These are phyloP conservation scores for Penicillium sp. DNA, from an alignment of 2,329 filamentous ascomycete species.

Conservation along the genomic window DNA sequence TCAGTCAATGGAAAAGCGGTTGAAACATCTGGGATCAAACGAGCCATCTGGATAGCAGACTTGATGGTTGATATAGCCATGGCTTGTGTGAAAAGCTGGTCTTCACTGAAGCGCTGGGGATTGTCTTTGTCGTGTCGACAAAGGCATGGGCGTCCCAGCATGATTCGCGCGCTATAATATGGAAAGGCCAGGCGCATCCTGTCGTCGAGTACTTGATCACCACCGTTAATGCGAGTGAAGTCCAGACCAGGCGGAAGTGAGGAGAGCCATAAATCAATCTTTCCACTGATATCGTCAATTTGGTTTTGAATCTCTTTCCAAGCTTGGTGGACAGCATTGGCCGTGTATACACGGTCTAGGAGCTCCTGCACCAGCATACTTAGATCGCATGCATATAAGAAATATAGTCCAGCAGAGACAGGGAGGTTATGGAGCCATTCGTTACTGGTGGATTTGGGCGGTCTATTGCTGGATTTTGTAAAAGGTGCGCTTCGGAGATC, in stretches of 20 bases:
- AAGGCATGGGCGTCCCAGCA: slow-evolving; percentile 39
- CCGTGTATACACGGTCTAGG: slow-evolving; percentile 31
- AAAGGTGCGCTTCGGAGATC: not conserved
- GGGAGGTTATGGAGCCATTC: slow-evolving; percentile 10
- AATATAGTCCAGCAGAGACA: slow-evolving; percentile 23
- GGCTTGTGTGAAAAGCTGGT: slow-evolving; percentile 26
- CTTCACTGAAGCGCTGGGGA: not conserved
- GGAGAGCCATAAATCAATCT: slow-evolving; percentile 7
- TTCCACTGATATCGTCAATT: not conserved
- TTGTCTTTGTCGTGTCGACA: slow-evolving; percentile 30
- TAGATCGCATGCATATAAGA: slow-evolving; percentile 31
- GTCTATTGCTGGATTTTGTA: not conserved
- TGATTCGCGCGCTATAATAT: slow-evolving; percentile 36
- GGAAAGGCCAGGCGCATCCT: slow-evolving; percentile 35
- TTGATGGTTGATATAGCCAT: slow-evolving; percentile 24
- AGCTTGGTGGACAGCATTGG: slow-evolving; percentile 8
- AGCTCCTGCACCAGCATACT: slow-evolving; percentile 30
- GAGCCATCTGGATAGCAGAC: slow-evolving; percentile 34
- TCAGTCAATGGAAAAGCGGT: slow-evolving; percentile 31
- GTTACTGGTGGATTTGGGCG: not conserved
- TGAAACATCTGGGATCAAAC: slow-evolving; percentile 36
- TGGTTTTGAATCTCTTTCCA: slow-evolving; percentile 1
- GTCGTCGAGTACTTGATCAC: slow-evolving; percentile 4
- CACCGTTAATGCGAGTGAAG: not conserved
- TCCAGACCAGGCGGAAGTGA: slow-evolving; percentile 4